Evolutionary conservation across 192 early-diverging fungal species (phyloP), one percentile per base, ranked within the genome.

Genomic region (Haplosporangium gracile): DNA sequence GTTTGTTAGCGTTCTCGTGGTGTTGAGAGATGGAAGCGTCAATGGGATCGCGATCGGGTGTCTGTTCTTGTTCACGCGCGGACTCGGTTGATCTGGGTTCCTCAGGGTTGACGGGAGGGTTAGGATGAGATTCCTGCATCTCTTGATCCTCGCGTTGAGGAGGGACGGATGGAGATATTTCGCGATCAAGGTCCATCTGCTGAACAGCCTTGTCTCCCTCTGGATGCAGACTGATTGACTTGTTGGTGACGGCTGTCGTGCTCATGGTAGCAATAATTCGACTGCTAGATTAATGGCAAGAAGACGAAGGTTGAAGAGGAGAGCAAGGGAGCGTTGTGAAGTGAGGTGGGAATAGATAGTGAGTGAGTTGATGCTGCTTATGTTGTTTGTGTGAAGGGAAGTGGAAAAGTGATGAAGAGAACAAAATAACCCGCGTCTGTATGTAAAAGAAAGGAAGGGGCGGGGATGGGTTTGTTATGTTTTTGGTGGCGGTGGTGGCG

Each of bases 101-200:
- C 34, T 70, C 69, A 49, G 39, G 26, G 42, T 29, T 45, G 13
- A 29, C 13, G 45, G 10, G 38, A n/a, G 57, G 10, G 22, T 16
- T 38, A 4, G 45, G 20, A 55, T 75, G 73, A 24, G 51, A 8
- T 15, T 75, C 73, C 4, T 29, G 45, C 45, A 29, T 34, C 18
- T 51, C 45, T 32, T 45, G 32, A 45, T 75, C 32, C 5, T 75
- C 53, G 39, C 36, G 36, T n/a, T 55, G 32, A 20, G 24, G 32
- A 29, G 39, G 38, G 24, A 7, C 38, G 75, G 39, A 9, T 5
- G 40, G 71, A 11, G 60, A 65, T 65, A 65, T 15, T 65, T 73
- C 72, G 72, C 38, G 73, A 55, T 77, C 76, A 29, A 77, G 43
- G 39, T 77, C 76, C 76, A 77, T 77, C 22, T 63, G 65, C 65